Conservation (phyloP, 768 basidiomycete genomes). For the Hemileccinum rubropunctum region DNA sequence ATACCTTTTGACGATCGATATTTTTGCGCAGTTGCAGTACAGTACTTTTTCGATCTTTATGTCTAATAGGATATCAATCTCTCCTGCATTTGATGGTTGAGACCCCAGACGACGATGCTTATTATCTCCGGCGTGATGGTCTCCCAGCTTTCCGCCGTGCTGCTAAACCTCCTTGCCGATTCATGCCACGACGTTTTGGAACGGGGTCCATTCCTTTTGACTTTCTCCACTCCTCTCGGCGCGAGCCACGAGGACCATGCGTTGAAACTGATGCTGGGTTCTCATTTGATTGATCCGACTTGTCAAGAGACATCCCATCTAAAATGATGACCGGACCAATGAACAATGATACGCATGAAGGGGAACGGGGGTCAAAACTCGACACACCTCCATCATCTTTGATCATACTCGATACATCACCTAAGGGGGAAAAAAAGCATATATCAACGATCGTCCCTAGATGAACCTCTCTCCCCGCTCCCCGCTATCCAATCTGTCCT, state of each 20-base stretch:
- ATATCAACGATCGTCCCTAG: constrained; percentile 15
- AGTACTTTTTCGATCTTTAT: constrained; percentile 10
- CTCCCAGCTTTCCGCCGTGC: constrained; percentile 67
- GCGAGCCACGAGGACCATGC: constrained; percentile 72
- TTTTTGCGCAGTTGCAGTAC: constrained; percentile 5
- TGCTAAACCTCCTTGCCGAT: constrained; percentile 61
- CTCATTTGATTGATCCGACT: constrained; percentile 21
- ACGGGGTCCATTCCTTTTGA: constrained; percentile 70
- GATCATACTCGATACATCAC: constrained; percentile 8
- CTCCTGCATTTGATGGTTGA: neutral
- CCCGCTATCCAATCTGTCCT: neutral
- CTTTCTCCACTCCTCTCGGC: constrained; percentile 78
- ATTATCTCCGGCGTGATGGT: constrained; percentile 66
- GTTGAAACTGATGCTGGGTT: constrained; percentile 59
- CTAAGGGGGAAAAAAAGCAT: constrained; percentile 12
- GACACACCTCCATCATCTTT: constrained; percentile 22
- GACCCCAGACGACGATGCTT: neutral
- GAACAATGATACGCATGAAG: constrained; percentile 1
- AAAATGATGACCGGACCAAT: constrained; percentile 4
- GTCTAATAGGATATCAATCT: constrained; percentile 1
- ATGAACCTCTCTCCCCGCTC: neutral
- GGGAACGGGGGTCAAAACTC: neutral
- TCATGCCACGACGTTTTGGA: constrained; percentile 53
- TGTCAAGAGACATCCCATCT: constrained; percentile 60
- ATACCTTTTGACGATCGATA: neutral